Evolutionary conservation across 2,329 filamentous ascomycete species (phyloP).

Genomic region (Fusarium veterinarium): DNA sequence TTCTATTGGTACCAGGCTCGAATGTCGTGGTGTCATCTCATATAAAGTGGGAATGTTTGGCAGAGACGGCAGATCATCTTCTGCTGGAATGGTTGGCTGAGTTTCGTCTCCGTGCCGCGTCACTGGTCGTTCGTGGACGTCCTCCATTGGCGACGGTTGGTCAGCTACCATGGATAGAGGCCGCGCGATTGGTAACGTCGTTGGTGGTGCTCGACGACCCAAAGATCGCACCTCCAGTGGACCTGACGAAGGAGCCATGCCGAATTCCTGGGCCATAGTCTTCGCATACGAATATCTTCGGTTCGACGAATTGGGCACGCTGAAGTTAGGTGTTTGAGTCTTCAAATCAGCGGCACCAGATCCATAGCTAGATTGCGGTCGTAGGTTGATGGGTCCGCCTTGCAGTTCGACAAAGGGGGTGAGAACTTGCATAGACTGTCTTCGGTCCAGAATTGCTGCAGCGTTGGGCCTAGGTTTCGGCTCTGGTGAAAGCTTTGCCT

Average conservation of each 20-base stretch:
- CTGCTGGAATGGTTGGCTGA: constrained; percentile 6
- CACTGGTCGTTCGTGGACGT: constrained; percentile 46
- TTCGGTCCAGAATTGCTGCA: constrained; percentile 61
- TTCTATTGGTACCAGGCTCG: constrained; percentile 35
- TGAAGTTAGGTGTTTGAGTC: constrained; percentile 62
- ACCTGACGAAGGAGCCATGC: constrained; percentile 26
- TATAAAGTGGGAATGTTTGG: constrained; percentile 21
- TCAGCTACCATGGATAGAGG: constrained; percentile 67
- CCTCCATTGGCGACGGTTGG: constrained; percentile 57
- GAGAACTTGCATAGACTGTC: constrained; percentile 63
- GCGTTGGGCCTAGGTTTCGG: constrained; percentile 63
- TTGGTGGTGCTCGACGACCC: constrained; percentile 52
- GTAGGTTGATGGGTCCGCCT: constrained; percentile 41
- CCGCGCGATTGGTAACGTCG: constrained; percentile 60
- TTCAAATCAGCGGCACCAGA: constrained; percentile 20
- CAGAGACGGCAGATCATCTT: constrained; percentile 32
- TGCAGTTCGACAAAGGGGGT: constrained; percentile 57
- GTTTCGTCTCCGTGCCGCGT: constrained; percentile 45
- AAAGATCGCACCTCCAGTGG: constrained; percentile 31
- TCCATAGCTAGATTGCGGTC: constrained; percentile 39
- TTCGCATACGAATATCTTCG: constrained; percentile 59
- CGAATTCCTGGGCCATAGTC: constrained; percentile 37
- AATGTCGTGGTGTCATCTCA: constrained; percentile 37
- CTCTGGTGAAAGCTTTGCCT: constrained; percentile 47
- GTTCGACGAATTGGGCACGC: constrained; percentile 59